Conservation (phyloP, 257 asterid genomes). For the Przewalskia tangutica region DNA sequence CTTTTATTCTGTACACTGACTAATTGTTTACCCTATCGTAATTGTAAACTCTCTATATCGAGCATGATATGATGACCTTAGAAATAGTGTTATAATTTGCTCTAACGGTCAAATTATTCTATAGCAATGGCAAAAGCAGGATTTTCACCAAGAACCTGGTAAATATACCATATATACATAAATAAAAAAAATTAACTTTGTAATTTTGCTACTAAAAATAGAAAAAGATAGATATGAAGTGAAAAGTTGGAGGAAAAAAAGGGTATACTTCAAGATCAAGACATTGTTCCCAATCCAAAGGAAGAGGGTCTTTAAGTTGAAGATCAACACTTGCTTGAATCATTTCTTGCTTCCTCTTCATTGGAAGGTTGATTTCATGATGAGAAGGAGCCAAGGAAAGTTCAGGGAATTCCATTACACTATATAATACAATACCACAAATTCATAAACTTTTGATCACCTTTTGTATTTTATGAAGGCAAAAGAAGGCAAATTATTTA, state of each 20-base stretch:
- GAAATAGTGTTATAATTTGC: too few relatives aligned
- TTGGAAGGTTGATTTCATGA: constrained; percentile 17
- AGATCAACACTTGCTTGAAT: constrained; percentile 31
- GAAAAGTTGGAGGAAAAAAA: neutral
- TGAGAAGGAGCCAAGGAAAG: constrained; percentile 28
- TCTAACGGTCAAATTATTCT: too few relatives aligned
- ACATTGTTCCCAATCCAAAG: constrained; percentile 60
- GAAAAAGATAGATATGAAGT: neutral
- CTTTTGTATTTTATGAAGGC: too few relatives aligned
- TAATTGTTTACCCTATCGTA: too few relatives aligned
- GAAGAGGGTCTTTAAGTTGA: constrained; percentile 45
- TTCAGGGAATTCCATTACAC: constrained; percentile 34
- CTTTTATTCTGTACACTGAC: neutral
- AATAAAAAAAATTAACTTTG: too few relatives aligned
- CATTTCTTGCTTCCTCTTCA: constrained; percentile 30
- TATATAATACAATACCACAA: neutral
- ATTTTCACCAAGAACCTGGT: too few relatives aligned
- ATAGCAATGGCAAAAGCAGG: too few relatives aligned
- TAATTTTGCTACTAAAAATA: neutral
- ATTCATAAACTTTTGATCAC: neutral
- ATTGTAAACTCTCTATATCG: too few relatives aligned
- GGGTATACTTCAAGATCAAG: constrained; percentile 47
- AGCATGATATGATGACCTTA: too few relatives aligned
- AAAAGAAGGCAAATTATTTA: neutral
- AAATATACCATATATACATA: too few relatives aligned